Evolutionary conservation across 1,284 basidiomycete species (phyloP).

Genomic region (Ceratobasidium sp.): DNA sequence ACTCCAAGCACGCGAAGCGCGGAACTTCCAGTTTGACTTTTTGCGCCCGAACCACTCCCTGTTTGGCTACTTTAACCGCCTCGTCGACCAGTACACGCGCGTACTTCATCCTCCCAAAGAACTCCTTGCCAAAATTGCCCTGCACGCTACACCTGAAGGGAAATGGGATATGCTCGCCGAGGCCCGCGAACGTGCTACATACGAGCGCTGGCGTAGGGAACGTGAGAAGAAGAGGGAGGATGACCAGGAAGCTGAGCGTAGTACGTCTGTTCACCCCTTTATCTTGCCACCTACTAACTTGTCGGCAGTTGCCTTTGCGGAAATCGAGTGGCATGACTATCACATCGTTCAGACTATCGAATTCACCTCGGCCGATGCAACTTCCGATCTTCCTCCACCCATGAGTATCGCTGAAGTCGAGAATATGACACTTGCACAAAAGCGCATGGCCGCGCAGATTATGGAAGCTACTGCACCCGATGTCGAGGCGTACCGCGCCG

Average conservation of each 20-base stretch:
- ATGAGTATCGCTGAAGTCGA: slow-evolving; percentile 96
- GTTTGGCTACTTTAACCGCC: slow-evolving; percentile 95
- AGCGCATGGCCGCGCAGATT: slow-evolving; percentile 98
- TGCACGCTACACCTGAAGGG: slow-evolving; percentile 66
- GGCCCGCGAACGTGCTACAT: slow-evolving; percentile 85
- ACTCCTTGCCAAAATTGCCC: slow-evolving; percentile 77
- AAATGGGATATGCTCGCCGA: slow-evolving; percentile 86
- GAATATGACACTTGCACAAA: slow-evolving; percentile 96
- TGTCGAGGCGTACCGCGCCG: slow-evolving; percentile 82
- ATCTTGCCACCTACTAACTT: slow-evolving; percentile 35
- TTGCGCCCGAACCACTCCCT: slow-evolving; percentile 95
- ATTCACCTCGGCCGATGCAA: slow-evolving; percentile 93
- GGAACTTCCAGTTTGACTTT: slow-evolving; percentile 99
- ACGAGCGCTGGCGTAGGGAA: slow-evolving; percentile 88
- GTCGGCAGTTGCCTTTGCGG: slow-evolving; percentile 85
- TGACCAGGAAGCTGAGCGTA: slow-evolving; percentile 89
- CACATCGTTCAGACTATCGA: slow-evolving; percentile 99
- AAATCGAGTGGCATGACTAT: slow-evolving; percentile 99
- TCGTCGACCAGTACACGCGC: slow-evolving; percentile 96
- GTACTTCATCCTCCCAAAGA: slow-evolving; percentile 88
- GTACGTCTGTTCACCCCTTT: slow-evolving; percentile 63
- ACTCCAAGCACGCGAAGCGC: slow-evolving; percentile 89
- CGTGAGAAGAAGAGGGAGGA: slow-evolving; percentile 89
- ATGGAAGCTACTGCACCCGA: slow-evolving; percentile 93
- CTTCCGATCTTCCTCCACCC: slow-evolving; percentile 93